Conservation (phyloP, 257 asterid genomes). For the Solanum clarkiae region DNA sequence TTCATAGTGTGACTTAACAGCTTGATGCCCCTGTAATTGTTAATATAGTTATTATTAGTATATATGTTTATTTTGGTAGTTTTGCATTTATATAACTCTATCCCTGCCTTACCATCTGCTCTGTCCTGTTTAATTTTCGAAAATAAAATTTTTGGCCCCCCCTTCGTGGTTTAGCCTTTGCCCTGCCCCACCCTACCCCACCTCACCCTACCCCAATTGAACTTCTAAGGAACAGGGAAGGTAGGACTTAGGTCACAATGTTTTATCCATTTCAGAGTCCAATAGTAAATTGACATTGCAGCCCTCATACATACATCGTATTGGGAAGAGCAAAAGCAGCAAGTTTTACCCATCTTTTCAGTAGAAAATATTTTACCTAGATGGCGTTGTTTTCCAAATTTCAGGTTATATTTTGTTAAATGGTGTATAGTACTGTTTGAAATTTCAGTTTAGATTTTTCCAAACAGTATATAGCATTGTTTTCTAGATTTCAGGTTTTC, state of each 20-base stretch:
- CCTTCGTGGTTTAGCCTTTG: neutral
- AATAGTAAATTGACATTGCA: neutral
- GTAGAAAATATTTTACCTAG: neutral
- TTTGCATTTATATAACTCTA: neutral
- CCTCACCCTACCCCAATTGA: too few species aligned
- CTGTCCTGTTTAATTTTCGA: neutral
- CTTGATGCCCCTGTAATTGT: too few species aligned
- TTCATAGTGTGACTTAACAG: too few species aligned
- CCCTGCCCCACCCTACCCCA: too few species aligned
- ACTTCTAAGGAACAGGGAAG: neutral
- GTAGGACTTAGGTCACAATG: neutral
- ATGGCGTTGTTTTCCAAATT: neutral
- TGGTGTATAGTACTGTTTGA: neutral
- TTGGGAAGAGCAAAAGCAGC: neutral
- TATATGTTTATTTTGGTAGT: too few species aligned
- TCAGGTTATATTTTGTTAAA: neutral
- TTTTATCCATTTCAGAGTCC: neutral
- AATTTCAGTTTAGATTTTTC: neutral
- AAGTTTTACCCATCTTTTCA: neutral
- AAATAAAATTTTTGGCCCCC: neutral
- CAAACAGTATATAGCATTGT: neutral
- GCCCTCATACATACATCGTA: neutral
- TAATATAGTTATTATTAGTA: too few species aligned
- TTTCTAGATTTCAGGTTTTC: constrained; percentile 1
- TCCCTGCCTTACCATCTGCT: neutral